Conservation (phyloP, 2,329 filamentous ascomycete genomes). For the Grosmannia serpens region DNA sequence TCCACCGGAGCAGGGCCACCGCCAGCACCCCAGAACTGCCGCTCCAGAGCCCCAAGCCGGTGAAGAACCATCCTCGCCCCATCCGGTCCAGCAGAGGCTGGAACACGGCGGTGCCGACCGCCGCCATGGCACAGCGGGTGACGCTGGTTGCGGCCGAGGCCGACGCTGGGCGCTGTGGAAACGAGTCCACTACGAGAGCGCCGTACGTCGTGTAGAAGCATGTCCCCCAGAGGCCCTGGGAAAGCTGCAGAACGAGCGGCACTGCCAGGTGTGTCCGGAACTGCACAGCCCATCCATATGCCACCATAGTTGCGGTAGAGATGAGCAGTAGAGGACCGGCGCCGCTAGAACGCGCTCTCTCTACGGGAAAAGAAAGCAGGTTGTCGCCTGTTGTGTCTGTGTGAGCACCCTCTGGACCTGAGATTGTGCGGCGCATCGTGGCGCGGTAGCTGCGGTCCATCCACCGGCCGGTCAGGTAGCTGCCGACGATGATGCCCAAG, state of each 20-base stretch:
- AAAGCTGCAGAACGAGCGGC: conserved; percentile 38
- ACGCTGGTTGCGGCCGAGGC: conserved; percentile 48
- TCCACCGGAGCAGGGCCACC: neutral
- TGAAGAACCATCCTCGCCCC: conserved; percentile 46
- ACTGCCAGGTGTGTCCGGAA: conserved; percentile 34
- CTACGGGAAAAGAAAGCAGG: conserved; percentile 35
- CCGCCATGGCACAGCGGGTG: conserved; percentile 42
- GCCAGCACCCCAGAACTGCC: neutral
- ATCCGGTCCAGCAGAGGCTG: conserved; percentile 40
- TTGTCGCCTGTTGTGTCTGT: conserved; percentile 37
- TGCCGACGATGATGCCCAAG: conserved; percentile 29
- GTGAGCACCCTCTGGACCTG: conserved; percentile 39
- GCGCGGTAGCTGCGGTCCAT: conserved; percentile 49
- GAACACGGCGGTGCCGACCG: conserved; percentile 42
- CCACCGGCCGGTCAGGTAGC: conserved; percentile 37
- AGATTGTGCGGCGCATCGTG: conserved; percentile 30
- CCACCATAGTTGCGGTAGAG: conserved; percentile 37
- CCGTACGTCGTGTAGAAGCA: conserved; percentile 47
- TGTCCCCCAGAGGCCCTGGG: conserved; percentile 41
- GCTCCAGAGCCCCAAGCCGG: conserved; percentile 31
- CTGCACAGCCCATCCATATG: conserved; percentile 41
- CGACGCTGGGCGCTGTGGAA: conserved; percentile 41
- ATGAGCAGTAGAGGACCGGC: conserved; percentile 40
- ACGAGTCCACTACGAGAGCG: conserved; percentile 46
- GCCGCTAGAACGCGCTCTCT: conserved; percentile 36